Evolutionary conservation across 139 green algal species (phyloP).

Genomic region (Cymbomonas tetramitiformis): DNA sequence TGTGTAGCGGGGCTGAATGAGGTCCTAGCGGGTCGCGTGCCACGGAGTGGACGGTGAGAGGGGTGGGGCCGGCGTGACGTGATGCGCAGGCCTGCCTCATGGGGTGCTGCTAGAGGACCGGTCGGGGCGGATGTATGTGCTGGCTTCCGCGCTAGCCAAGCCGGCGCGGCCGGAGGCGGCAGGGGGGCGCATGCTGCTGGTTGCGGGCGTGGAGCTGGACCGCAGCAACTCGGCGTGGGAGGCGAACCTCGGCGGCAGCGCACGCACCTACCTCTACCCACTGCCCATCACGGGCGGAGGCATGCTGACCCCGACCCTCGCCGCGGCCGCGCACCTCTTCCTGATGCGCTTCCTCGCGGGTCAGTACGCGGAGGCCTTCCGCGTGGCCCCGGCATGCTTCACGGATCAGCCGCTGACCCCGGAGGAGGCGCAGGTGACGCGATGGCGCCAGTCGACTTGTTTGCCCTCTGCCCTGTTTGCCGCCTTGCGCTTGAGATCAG

Average conservation of each 20-base stretch:
- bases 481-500: too few species aligned
- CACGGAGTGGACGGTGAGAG: too few species aligned
- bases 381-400: background rate
- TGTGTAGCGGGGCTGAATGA: too few species aligned
- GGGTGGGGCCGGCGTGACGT: too few species aligned
- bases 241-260: background rate
- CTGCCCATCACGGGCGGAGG: conserved; percentile 1
- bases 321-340: conserved; percentile 5
- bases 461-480: too few species aligned
- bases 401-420: conserved; percentile 2
- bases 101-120: too few species aligned
- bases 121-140: too few species aligned
- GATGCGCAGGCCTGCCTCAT: too few species aligned
- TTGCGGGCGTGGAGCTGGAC: conserved; percentile 17
- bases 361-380: conserved; percentile 6
- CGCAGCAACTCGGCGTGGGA: conserved; percentile 6
- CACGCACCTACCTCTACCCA: conserved; percentile 12
- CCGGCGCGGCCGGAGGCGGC: too few species aligned
- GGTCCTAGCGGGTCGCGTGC: too few species aligned
- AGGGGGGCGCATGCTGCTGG: too few species aligned
- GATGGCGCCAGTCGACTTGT: background rate
- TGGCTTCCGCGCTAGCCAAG: too few species aligned
- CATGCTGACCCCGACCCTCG: background rate
- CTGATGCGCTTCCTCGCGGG: conserved; percentile 9
- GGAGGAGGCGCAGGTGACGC: conserved; percentile 17